Evolutionary conservation across 1,284 basidiomycete genomes (phyloP), one percentile per base, ranked within the genome.

Genomic region (Mycena sp.): DNA sequence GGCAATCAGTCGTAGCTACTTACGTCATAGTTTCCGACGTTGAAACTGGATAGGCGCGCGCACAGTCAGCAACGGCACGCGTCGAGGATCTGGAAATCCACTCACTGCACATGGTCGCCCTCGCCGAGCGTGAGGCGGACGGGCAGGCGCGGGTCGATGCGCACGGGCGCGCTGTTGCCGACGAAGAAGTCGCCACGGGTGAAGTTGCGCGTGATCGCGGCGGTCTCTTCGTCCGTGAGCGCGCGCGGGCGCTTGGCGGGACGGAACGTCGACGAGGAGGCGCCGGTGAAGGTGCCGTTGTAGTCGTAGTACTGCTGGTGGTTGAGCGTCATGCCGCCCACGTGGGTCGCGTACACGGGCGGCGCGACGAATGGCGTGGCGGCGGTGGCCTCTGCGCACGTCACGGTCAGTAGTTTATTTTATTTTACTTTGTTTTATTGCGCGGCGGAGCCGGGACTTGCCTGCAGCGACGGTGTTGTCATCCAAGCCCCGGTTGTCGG

Each of bases 121-220:
- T 92, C 90, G 17, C 90, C 90, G 50, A 92, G 81, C 17, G 89
- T 91, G 38, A 92, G 83, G 60, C 88, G 80, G 61, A 92, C 90
- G 21, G 90, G 88, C 32, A 92, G 76, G 51, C 91, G 85, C 29
- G 90, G 89, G 71, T 92, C 90, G 74, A 92, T 91, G 69, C 89
- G 85, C 30, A 92, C 89, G 11, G 91, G 90, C 6, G 89, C 89
- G 68, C 87, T 91, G 40, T 80, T 86, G 55, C 91, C 90, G 54
- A 92, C 88, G 70, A 87, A 92, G 73, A 92, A 92, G 72, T 92
- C 90, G 9, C 90, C 90, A 54, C 90, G 84, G 63, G 80, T 88
- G 70, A 90, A 92, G 71, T 91, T 91, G 72, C 90, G 84, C 0
- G 90, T 91, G 78, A 92, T 92, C 26, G 90, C 89, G 14, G 89